phyloP scores from a whole-genome alignment of 2,329 filamentous ascomycete species.

The Ambrosiella cleistominuta region DNA sequence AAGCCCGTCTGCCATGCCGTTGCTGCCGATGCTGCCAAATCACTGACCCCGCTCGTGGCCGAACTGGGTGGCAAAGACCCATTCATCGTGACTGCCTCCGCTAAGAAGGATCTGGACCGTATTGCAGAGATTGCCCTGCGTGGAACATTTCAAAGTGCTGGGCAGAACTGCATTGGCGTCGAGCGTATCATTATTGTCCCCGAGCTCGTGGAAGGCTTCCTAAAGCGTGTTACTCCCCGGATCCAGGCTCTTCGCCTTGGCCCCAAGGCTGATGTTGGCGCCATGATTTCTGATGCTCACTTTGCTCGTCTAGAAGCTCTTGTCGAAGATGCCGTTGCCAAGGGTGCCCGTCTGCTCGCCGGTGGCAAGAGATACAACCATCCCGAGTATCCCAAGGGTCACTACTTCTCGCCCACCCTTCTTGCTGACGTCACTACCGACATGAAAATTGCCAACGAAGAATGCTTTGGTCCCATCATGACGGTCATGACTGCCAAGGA shows the following conservation, averaged over 20 bases:
- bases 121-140: conserved; percentile 73
- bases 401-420: conserved; percentile 86
- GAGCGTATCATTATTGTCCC: conserved; percentile 77
- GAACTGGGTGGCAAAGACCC: conserved; percentile 94
- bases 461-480: conserved; percentile 87
- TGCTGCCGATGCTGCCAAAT: conserved; percentile 66
- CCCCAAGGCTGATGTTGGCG: conserved; percentile 65
- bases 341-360: conserved; percentile 64
- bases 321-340: conserved; percentile 56
- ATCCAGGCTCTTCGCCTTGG: conserved; percentile 63
- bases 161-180: conserved; percentile 95
- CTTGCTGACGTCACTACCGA: conserved; percentile 70
- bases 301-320: conserved; percentile 63
- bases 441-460: conserved; percentile 78
- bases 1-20: conserved; percentile 74
- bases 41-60: conserved; percentile 72
- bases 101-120: conserved; percentile 44
- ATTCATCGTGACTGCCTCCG: conserved; percentile 72
- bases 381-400: conserved; percentile 55
- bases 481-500: conserved; percentile 58
- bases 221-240: conserved; percentile 52
- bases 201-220: conserved; percentile 54
- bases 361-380: conserved; percentile 60
- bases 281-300: conserved; percentile 63
- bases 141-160: conserved; percentile 84